phyloP scores from a whole-genome alignment of 768 basidiomycete genomes.

The Tylopilus sp. region DNA sequence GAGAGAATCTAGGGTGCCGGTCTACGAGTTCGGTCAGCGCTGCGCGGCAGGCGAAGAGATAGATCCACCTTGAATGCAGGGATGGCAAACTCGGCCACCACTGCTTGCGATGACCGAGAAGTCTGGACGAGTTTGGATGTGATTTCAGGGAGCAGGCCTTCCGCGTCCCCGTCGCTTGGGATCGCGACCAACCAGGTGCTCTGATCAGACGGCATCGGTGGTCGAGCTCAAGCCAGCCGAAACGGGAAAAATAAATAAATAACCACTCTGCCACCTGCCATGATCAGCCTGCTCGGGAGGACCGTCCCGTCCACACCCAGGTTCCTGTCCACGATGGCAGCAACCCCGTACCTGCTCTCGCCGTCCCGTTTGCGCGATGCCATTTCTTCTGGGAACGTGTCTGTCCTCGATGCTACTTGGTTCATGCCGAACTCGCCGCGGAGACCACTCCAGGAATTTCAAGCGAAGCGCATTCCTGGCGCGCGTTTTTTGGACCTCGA shows the following conservation, averaged over 20 bases:
- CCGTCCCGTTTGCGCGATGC: constrained; percentile 46
- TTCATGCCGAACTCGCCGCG: constrained; percentile 89
- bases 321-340: constrained; percentile 37
- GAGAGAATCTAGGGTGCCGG: constrained; percentile 89
- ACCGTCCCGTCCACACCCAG: constrained; percentile 13
- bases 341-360: constrained; percentile 49
- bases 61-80: constrained; percentile 86
- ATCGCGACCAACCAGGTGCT: constrained; percentile 91
- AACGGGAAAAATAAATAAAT: constrained; percentile 20
- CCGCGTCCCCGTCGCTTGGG: constrained; percentile 83
- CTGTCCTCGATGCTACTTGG: constrained; percentile 80
- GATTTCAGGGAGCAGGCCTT: constrained; percentile 66
- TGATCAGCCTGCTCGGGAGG: constrained; percentile 7
- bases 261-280: neutral
- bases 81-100: constrained; percentile 64
- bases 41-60: neutral
- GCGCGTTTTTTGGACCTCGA: constrained; percentile 81
- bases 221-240: too few relatives aligned
- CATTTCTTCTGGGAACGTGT: constrained; percentile 29
- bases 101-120: constrained; percentile 46
- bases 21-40: constrained; percentile 44
- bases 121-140: constrained; percentile 57
- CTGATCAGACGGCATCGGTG: constrained; percentile 88
- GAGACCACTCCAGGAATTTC: constrained; percentile 66
- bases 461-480: constrained; percentile 60